Evolutionary conservation across 2,329 filamentous ascomycete species (phyloP).

Genomic region (Davidsoniella virescens): DNA sequence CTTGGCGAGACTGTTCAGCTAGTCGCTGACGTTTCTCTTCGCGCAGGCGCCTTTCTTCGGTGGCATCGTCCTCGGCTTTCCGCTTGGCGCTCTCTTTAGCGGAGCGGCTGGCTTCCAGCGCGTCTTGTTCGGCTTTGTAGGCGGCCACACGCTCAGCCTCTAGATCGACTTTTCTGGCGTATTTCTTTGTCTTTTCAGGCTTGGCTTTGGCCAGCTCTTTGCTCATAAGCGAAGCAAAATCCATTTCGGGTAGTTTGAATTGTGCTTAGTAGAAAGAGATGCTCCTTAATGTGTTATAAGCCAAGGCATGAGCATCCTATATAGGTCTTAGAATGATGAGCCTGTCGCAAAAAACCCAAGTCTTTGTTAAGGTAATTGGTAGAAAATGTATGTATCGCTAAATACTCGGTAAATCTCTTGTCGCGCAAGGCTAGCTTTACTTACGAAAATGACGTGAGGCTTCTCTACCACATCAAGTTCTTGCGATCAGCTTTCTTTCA

Average conservation of each 20-base stretch:
- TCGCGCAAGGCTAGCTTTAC: not conserved
- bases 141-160: constrained; percentile 67
- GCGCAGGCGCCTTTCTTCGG: constrained; percentile 47
- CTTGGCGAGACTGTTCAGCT: constrained; percentile 59
- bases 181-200: constrained; percentile 45
- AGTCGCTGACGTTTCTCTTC: constrained; percentile 71
- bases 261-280: not conserved
- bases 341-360: too few relatives aligned
- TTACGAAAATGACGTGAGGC: not conserved
- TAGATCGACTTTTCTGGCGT: constrained; percentile 66
- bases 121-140: constrained; percentile 69
- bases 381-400: not conserved
- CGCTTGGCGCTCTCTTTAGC: constrained; percentile 62
- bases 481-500: too few relatives aligned
- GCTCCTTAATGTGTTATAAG: not conserved
- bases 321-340: too few relatives aligned
- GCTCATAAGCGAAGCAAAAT: constrained; percentile 87
- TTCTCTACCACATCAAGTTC: too few relatives aligned
- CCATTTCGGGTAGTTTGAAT: constrained; percentile 42
- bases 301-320: too few relatives aligned
- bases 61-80: constrained; percentile 75
- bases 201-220: constrained; percentile 80
- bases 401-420: not conserved
- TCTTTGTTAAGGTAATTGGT: too few relatives aligned
- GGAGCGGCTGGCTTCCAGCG: constrained; percentile 53